These are phyloP conservation scores for Sequoia sempervirens DNA, from an alignment of 75 land plant genomes.

Conservation along the genomic window DNA sequence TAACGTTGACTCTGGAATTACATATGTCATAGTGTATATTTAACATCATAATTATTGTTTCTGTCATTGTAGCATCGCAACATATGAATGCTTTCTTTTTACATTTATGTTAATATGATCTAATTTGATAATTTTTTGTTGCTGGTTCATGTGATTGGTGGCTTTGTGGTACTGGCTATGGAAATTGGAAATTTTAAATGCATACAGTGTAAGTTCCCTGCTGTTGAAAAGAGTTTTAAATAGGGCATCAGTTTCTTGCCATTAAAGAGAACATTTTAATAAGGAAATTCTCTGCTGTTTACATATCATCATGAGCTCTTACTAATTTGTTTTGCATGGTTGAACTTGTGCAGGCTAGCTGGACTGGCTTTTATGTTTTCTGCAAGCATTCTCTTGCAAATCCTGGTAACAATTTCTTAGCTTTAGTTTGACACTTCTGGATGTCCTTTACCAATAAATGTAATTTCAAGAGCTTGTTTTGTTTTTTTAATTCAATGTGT, in stretches of 20 bases:
- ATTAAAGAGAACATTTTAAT: neutral
- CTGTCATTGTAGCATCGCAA: neutral
- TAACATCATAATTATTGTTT: neutral
- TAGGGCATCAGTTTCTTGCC: neutral
- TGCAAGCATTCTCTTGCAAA: constrained; percentile 65
- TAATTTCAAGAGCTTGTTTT: neutral
- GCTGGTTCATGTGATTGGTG: neutral
- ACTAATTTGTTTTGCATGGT: neutral
- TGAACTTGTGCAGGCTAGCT: constrained; percentile 56
- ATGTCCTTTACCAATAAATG: constrained; percentile 4
- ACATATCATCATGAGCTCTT: neutral
- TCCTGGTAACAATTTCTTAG: constrained; percentile 31
- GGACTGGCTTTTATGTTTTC: constrained; percentile 87
- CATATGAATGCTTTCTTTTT: neutral
- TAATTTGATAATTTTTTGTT: constrained; percentile 1
- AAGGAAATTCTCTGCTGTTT: neutral
- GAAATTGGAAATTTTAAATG: neutral
- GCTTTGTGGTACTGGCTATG: neutral
- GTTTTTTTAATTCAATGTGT: too few relatives aligned
- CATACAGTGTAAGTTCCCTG: neutral
- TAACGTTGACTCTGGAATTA: neutral
- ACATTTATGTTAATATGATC: neutral
- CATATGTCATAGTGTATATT: neutral
- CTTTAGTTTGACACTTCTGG: neutral
- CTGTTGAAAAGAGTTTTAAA: neutral